phyloP scores from a whole-genome alignment of 1,284 basidiomycete species.

The Ustilago esculenta region DNA sequence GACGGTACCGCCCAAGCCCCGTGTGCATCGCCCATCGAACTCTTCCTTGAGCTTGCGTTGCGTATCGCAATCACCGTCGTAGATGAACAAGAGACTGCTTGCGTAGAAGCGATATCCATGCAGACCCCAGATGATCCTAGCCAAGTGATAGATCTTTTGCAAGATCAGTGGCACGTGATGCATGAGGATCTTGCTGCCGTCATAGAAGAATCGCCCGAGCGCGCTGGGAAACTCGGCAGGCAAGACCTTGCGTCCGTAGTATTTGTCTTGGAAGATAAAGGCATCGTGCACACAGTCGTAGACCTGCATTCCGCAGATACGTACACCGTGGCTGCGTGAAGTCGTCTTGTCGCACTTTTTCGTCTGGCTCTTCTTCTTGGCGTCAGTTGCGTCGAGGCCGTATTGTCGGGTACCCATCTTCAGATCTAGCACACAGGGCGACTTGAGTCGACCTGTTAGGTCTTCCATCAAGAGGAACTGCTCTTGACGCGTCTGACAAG shows the following conservation, averaged over 20 bases:
- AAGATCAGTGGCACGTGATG: conserved; percentile 92
- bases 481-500: conserved; percentile 78
- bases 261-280: conserved; percentile 95
- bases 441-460: conserved; percentile 90
- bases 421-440: conserved; percentile 94
- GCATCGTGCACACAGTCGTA: conserved; percentile 70
- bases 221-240: conserved; percentile 84
- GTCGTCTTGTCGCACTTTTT: conserved; percentile 98
- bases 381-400: conserved; percentile 89
- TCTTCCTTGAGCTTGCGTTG: conserved; percentile 73
- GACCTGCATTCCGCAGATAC: conserved; percentile 99
- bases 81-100: conserved; percentile 94
- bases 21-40: conserved; percentile 48
- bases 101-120: conserved; percentile 97
- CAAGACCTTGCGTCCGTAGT: conserved; percentile 88
- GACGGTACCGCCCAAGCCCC: conserved; percentile 39
- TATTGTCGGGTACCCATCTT: conserved; percentile 99
- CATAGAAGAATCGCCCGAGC: conserved; percentile 82
- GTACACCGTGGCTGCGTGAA: conserved; percentile 85
- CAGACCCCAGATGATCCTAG: conserved; percentile 84
- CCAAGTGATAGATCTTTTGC: conserved; percentile 91
- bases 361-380: conserved; percentile 96
- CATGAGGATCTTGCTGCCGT: conserved; percentile 83
- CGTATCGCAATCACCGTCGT: conserved; percentile 89
- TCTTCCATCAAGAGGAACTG: conserved; percentile 99